These are phyloP conservation scores for Bruguiera gymnorhiza DNA, from an alignment of 345 rosid species.

Conservation along the genomic window DNA sequence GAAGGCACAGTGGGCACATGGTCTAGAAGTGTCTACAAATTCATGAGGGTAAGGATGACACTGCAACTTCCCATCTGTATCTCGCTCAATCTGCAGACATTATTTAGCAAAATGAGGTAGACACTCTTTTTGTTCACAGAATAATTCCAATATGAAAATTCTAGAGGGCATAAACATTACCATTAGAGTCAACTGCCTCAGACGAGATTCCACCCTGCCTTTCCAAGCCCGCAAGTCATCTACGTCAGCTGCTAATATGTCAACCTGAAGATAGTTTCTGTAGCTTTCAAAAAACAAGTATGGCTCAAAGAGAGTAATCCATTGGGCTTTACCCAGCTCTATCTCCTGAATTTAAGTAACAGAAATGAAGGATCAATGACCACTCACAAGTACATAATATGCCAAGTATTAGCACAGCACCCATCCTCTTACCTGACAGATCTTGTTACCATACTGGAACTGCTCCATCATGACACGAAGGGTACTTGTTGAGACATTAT, in stretches of 20 bases:
- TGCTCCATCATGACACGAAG: constrained; percentile 71
- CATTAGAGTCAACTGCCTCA: constrained; percentile 64
- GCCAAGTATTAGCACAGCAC: not conserved
- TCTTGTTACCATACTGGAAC: constrained; percentile 55
- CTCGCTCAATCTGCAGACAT: constrained; percentile 61
- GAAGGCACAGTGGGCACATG: constrained; percentile 58
- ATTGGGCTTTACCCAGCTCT: constrained; percentile 53
- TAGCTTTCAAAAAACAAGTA: constrained; percentile 64
- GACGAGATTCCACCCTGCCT: constrained; percentile 79
- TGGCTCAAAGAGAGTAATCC: constrained; percentile 63
- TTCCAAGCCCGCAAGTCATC: constrained; percentile 69
- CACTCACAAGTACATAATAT: too few relatives aligned
- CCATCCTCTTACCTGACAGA: constrained; percentile 45
- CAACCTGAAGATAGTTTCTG: constrained; percentile 69
- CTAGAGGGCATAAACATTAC: constrained; percentile 22
- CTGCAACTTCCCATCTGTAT: constrained; percentile 67
- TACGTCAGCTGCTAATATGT: constrained; percentile 50
- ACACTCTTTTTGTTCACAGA: too few relatives aligned
- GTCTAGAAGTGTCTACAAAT: constrained; percentile 48
- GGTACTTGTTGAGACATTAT: constrained; percentile 71
- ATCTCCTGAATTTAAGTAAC: constrained; percentile 36
- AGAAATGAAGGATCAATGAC: not conserved
- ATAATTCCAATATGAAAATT: too few relatives aligned
- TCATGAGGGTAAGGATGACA: constrained; percentile 75
- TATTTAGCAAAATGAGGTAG: too few relatives aligned